phyloP scores from a whole-genome alignment of 2,329 filamentous ascomycete genomes.

The Pseudocercospora eumusae region DNA sequence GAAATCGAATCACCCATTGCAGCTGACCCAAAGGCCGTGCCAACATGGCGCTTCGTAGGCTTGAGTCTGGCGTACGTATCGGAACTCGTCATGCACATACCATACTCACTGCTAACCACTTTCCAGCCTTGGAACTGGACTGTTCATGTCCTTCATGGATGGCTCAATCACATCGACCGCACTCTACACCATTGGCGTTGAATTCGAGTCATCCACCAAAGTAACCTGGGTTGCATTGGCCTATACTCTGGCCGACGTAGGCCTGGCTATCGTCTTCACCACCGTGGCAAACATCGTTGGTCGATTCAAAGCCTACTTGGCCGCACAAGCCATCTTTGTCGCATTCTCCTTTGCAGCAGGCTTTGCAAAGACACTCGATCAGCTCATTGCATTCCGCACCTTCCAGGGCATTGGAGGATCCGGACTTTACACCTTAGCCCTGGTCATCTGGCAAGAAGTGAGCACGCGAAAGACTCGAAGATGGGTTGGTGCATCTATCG shows the following conservation, averaged over 20 bases:
- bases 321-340: conserved; percentile 58
- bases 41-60: neutral
- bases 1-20: neutral
- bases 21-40: neutral
- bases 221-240: conserved; percentile 59
- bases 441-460: conserved; percentile 11
- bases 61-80: neutral
- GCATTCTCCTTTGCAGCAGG: conserved; percentile 59
- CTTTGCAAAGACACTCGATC: conserved; percentile 53
- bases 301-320: conserved; percentile 54
- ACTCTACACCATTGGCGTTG: conserved; percentile 58
- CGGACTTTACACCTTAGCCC: conserved; percentile 52
- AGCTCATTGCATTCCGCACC: conserved; percentile 59
- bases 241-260: conserved; percentile 60
- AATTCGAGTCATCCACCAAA: conserved; percentile 55
- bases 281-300: conserved; percentile 58
- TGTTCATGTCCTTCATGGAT: conserved; percentile 60
- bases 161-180: conserved; percentile 62
- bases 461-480: conserved; percentile 42
- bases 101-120: neutral
- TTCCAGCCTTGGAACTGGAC: conserved; percentile 52
- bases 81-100: neutral
- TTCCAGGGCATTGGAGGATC: conserved; percentile 64
- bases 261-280: conserved; percentile 58
- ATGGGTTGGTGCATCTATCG: conserved; percentile 53